These are phyloP conservation scores for Fusarium transvaalense DNA, from an alignment of 2,329 filamentous ascomycete species.

Conservation along the genomic window DNA sequence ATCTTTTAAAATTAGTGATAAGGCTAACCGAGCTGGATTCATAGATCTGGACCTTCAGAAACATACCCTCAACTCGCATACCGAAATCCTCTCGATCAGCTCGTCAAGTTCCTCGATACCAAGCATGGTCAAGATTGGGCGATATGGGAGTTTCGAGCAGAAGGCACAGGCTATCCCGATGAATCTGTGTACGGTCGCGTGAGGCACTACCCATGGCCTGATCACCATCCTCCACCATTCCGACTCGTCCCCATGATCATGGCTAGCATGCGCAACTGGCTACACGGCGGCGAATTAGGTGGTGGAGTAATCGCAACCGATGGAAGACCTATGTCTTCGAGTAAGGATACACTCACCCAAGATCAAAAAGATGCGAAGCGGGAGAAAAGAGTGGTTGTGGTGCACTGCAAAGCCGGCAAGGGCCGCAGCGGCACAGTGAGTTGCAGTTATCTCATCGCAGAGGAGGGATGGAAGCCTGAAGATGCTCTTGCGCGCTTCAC, in stretches of 20 bases:
- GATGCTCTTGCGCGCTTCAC: conserved; percentile 73
- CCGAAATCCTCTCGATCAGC: conserved; percentile 88
- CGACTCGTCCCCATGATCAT: conserved; percentile 88
- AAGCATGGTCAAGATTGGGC: conserved; percentile 89
- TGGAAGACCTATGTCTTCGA: conserved; percentile 32
- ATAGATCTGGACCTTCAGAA: conserved; percentile 87
- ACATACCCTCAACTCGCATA: conserved; percentile 93
- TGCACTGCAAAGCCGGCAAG: conserved; percentile 98
- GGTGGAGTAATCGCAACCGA: conserved; percentile 30
- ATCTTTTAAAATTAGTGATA: not conserved
- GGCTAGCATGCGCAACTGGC: conserved; percentile 92
- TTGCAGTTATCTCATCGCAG: conserved; percentile 90
- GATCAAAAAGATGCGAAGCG: conserved; percentile 53
- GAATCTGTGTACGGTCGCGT: conserved; percentile 87
- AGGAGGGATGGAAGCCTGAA: conserved; percentile 74
- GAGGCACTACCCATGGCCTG: conserved; percentile 94
- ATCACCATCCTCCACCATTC: conserved; percentile 97
- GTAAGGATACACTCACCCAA: conserved; percentile 32
- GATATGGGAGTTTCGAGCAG: conserved; percentile 98
- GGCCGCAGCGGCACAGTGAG: conserved; percentile 89
- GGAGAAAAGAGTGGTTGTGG: conserved; percentile 78
- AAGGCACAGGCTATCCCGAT: conserved; percentile 96
- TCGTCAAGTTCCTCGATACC: conserved; percentile 88
- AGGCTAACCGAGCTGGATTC: conserved; percentile 42
- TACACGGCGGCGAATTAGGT: conserved; percentile 66